A percentile compares a stretch with the other conserved stretches of the same genome.
phyloP scores from a whole-genome alignment of 805 yeast genomes.

The Saccharomycopsis sp. region DNA sequence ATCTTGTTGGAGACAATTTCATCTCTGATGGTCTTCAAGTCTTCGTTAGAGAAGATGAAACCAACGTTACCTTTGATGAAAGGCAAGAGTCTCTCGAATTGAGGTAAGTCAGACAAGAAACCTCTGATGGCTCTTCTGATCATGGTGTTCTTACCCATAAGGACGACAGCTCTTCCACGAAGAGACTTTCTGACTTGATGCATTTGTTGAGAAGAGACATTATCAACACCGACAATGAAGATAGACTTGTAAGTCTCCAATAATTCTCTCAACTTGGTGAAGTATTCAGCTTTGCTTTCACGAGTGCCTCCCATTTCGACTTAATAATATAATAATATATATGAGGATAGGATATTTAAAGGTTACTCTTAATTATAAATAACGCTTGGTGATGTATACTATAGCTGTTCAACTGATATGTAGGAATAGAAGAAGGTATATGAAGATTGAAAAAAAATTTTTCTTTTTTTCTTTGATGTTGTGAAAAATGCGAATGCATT shows the following conservation, averaged over 20 bases:
- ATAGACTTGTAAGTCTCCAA: conserved; percentile 96
- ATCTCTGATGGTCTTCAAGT: conserved; percentile 90
- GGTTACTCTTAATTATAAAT: conserved; percentile 31
- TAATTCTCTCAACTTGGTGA: conserved; percentile 88
- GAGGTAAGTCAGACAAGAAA: conserved; percentile 89
- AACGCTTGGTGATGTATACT: not conserved
- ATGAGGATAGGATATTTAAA: conserved; percentile 89
- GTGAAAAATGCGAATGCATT: not conserved
- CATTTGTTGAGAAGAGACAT: conserved; percentile 99
- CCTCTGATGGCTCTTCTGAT: conserved; percentile 99
- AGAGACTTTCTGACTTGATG: conserved; percentile 97
- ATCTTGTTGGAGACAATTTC: conserved; percentile 85
- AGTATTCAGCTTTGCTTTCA: conserved; percentile 95
- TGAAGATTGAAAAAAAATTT: not conserved
- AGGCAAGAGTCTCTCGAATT: conserved; percentile 91
- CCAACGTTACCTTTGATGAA: conserved; percentile 98
- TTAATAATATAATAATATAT: conserved; percentile 32
- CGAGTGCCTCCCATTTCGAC: conserved; percentile 99
- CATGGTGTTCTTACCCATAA: conserved; percentile 99
- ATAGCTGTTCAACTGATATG: not conserved
- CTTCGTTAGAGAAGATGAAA: conserved; percentile 97
- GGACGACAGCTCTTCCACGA: conserved; percentile 90
- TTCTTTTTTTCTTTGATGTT: not conserved
- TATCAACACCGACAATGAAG: conserved; percentile 99
- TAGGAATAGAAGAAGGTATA: not conserved